Evolutionary conservation across 78 protist genomes (phyloP), one percentile per base, ranked within the genome.

Genomic region (Trichosphaerium sp.): DNA sequence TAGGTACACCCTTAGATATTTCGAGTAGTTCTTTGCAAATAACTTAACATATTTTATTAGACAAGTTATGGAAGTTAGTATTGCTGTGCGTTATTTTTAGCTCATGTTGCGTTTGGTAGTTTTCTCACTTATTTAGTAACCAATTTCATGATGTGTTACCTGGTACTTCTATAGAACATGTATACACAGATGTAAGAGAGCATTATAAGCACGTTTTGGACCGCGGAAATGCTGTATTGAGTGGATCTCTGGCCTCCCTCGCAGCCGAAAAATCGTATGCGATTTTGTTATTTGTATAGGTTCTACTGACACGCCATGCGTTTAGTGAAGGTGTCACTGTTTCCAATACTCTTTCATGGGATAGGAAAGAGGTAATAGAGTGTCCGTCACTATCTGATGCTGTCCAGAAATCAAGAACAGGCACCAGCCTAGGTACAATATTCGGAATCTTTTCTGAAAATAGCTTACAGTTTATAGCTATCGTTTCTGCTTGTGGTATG

Each of bases 71-170:
- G 85, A 75, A 84, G 71, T 25, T 68, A n/a, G 55, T 84, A 1
- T 39, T 84, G 18, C 37, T 84, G 23, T 23, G 12, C 14, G 25
- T 32, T 61, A 5, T 5, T 5, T 5, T 5, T 7, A 61, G 32
- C 29, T 34, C 6, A 10, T 12, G 6, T 10, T 10, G 59, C 29
- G 10, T 34, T 10, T 54, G 29, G 28, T 32, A n/a, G 51, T 18
- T 47, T 21, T 47, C 21, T 47, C 51, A 21, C 35, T 47, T 21
- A n/a, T 47, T n/a, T n/a, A n/a, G n/a, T 21, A 65, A 81, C 41
- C 92, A 88, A 59, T 88, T 88, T 52, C 92, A 88, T 48, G 92
- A 88, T 64, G 84, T 85, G 12, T 28, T 83, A 3, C 90, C 92
- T 44, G 92, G 92, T 26, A 62, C 82, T 0, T 71, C 82, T 14